These are phyloP conservation scores for Rhododendron griersonianum DNA, from an alignment of 148 eudicot species.

Conservation along the genomic window DNA sequence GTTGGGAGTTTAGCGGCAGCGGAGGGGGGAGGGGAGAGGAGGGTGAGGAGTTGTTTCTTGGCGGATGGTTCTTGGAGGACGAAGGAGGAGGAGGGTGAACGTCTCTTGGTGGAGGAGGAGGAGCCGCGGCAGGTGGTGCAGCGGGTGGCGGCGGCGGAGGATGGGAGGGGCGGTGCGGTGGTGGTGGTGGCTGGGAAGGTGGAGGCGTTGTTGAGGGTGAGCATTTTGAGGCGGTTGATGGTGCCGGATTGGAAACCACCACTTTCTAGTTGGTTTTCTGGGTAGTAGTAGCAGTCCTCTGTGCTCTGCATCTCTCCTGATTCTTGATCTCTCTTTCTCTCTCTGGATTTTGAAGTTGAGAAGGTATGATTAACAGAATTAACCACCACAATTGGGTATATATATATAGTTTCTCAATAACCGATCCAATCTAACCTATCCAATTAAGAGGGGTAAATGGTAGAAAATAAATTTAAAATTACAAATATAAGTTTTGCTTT, in stretches of 20 bases:
- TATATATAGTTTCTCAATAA: background rate
- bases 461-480: background rate
- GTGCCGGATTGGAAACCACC: background rate
- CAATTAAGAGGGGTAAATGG: too few relatives aligned
- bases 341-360: background rate
- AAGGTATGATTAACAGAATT: background rate
- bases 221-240: slow-evolving; percentile 3
- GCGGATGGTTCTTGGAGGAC: slow-evolving; percentile 8
- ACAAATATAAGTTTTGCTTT: too few relatives aligned
- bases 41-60: slow-evolving; percentile 13
- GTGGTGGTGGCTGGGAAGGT: background rate
- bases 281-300: background rate
- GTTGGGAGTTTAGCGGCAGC: background rate
- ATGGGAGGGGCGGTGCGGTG: background rate
- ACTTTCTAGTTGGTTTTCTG: background rate
- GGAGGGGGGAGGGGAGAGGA: background rate
- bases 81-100: background rate
- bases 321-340: background rate
- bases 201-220: slow-evolving; percentile 2
- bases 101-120: slow-evolving; percentile 6
- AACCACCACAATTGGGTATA: background rate
- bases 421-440: too few relatives aligned
- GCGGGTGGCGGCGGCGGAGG: background rate
- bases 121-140: background rate
- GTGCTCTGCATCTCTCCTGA: background rate